Percentiles rank a stretch among this genome's conserved stretches.
Conservation (phyloP, 805 yeast genomes). For the Saturnispora kantuleensis region DNA sequence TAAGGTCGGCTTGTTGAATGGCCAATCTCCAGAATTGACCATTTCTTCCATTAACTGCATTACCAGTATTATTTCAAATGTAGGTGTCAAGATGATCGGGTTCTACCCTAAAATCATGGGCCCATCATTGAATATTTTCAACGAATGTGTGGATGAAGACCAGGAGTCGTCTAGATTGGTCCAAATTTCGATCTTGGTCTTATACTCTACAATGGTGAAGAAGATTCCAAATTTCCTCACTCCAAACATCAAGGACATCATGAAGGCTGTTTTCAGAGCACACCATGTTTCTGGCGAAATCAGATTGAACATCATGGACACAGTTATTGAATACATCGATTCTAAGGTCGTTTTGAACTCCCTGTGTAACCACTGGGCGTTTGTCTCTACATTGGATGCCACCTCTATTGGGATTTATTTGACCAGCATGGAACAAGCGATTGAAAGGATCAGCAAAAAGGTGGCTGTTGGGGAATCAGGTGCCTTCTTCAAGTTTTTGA, state of each 20-base stretch:
- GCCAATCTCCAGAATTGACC: conserved; percentile 43
- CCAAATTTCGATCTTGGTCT: conserved; percentile 61
- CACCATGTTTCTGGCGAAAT: conserved; percentile 48
- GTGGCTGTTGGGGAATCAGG: conserved; percentile 64
- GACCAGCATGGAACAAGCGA: conserved; percentile 52
- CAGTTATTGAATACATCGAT: conserved; percentile 60
- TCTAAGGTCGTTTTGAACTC: conserved; percentile 51
- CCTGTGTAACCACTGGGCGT: conserved; percentile 54
- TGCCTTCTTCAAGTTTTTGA: conserved; percentile 55
- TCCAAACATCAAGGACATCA: conserved; percentile 54
- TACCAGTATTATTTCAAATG: conserved; percentile 54
- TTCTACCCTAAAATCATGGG: conserved; percentile 78
- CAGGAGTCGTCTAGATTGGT: conserved; percentile 31
- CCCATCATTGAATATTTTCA: conserved; percentile 55
- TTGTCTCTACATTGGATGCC: conserved; percentile 29
- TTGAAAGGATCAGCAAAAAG: conserved; percentile 64
- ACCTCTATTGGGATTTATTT: conserved; percentile 60
- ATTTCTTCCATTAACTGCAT: conserved; percentile 68
- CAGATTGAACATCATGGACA: conserved; percentile 51
- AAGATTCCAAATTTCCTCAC: conserved; percentile 79
- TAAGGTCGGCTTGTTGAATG: conserved; percentile 42
- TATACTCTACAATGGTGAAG: conserved; percentile 66
- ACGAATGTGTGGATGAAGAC: conserved; percentile 25
- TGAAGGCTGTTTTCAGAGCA: conserved; percentile 48
- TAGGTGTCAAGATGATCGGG: conserved; percentile 84